phyloP scores from a whole-genome alignment of 345 rosid species.

The Eucalyptus curtisii region DNA sequence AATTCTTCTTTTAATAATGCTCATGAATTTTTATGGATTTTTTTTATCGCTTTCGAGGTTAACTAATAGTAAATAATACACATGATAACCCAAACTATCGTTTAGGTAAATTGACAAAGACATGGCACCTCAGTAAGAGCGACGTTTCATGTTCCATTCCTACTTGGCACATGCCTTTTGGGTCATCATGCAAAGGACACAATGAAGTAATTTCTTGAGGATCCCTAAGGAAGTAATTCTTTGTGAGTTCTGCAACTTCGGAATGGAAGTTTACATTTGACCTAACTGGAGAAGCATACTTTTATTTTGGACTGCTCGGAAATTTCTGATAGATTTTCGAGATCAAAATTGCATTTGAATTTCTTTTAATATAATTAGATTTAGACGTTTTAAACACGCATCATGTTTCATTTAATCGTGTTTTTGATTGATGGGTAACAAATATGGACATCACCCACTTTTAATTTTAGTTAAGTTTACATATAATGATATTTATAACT shows the following conservation, averaged over 20 bases:
- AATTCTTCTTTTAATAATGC: background rate
- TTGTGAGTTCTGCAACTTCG: background rate
- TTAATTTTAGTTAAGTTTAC: background rate
- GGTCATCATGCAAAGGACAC: background rate
- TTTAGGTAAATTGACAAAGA: background rate
- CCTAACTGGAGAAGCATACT: background rate
- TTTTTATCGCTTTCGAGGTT: background rate
- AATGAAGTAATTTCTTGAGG: background rate
- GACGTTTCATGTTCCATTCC: background rate
- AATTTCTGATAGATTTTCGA: background rate
- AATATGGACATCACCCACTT: background rate
- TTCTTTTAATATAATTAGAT: background rate
- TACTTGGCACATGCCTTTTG: background rate
- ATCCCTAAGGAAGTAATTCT: background rate
- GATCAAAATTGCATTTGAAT: background rate
- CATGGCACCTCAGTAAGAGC: background rate
- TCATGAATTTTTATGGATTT: background rate
- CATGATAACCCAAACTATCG: background rate
- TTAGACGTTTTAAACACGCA: accelerated
- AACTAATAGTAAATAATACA: background rate
- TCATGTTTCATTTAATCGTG: background rate
- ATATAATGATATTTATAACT: background rate
- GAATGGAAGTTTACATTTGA: background rate
- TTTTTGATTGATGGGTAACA: background rate
- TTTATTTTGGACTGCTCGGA: background rate